Conservation (phyloP, 2,329 filamentous ascomycete genomes). For the Fusarium sp. region DNA sequence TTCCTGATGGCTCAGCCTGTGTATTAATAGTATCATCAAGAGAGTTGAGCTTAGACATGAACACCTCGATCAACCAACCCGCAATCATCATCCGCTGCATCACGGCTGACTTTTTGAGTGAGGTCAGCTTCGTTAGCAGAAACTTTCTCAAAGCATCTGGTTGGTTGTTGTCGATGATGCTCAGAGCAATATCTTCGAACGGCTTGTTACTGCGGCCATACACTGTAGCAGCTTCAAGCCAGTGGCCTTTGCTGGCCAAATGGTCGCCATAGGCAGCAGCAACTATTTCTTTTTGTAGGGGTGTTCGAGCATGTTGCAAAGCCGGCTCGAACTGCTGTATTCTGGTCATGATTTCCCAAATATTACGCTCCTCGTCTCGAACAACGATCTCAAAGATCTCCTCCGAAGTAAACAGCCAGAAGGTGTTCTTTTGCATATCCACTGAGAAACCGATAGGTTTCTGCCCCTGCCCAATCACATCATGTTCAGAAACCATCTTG, state of each 20-base stretch:
- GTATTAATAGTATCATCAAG: slow-evolving; percentile 95
- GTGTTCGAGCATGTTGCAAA: slow-evolving; percentile 83
- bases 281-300: slow-evolving; percentile 87
- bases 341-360: slow-evolving; percentile 94
- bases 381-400: slow-evolving; percentile 96
- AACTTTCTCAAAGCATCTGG: slow-evolving; percentile 93
- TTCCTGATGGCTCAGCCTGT: slow-evolving; percentile 82
- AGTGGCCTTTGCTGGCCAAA: slow-evolving; percentile 83
- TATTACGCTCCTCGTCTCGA: slow-evolving; percentile 88
- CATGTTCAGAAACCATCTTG: slow-evolving; percentile 86
- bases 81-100: slow-evolving; percentile 98
- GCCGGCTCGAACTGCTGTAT: slow-evolving; percentile 90
- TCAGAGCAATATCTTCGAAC: slow-evolving; percentile 94
- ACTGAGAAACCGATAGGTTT: slow-evolving; percentile 85
- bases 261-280: slow-evolving; percentile 93
- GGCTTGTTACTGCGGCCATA: slow-evolving; percentile 97
- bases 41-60: slow-evolving; percentile 96
- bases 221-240: slow-evolving; percentile 85
- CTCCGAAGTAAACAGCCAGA: slow-evolving; percentile 92
- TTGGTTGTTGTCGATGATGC: slow-evolving; percentile 89
- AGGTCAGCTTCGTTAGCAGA: slow-evolving; percentile 83
- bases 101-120: slow-evolving; percentile 81
- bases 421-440: slow-evolving; percentile 94
- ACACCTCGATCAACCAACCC: slow-evolving; percentile 94
- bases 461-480: slow-evolving; percentile 83